A percentile compares a stretch with the other conserved stretches of the same genome.
phyloP scores from a whole-genome alignment of 352 stramenopile genomes.

The Pythium aquatile region DNA sequence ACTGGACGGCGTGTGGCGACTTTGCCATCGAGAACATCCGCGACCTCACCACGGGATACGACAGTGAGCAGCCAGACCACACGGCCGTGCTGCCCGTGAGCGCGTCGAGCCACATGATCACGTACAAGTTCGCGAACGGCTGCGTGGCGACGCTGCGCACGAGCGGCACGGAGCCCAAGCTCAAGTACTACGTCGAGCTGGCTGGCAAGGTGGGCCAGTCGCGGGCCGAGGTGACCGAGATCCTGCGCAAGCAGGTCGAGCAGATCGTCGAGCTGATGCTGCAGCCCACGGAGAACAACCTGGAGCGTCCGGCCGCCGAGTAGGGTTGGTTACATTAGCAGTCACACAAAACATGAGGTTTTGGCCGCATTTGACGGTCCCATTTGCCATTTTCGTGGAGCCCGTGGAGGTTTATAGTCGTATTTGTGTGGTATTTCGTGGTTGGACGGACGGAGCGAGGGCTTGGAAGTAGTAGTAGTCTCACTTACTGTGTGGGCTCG shows the following conservation, averaged over 20 bases:
- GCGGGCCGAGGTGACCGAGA: conserved; percentile 52
- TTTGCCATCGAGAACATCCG: conserved; percentile 80
- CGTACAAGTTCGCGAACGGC: conserved; percentile 95
- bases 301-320: conserved; percentile 52
- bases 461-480: background rate
- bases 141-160: conserved; percentile 96
- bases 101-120: conserved; percentile 95
- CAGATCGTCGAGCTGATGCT: conserved; percentile 83
- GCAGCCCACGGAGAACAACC: conserved; percentile 73
- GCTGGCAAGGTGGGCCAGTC: conserved; percentile 63
- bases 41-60: conserved; percentile 89
- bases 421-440: conserved; percentile 6
- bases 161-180: conserved; percentile 98
- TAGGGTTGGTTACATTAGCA: conserved; percentile 7
- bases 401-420: background rate
- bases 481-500: conserved; percentile 24
- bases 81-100: conserved; percentile 91
- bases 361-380: no score
- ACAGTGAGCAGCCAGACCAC: conserved; percentile 86
- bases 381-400: no score
- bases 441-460: no score
- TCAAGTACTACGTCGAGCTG: conserved; percentile 99
- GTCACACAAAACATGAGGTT: no score
- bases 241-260: conserved; percentile 63
- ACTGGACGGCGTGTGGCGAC: conserved; percentile 81